A percentile compares a stretch with the other conserved stretches of the same genome.
Evolutionary conservation across 495 filamentous ascomycete genomes (phyloP).

Genomic region (Tuber microsphaerosporum): DNA sequence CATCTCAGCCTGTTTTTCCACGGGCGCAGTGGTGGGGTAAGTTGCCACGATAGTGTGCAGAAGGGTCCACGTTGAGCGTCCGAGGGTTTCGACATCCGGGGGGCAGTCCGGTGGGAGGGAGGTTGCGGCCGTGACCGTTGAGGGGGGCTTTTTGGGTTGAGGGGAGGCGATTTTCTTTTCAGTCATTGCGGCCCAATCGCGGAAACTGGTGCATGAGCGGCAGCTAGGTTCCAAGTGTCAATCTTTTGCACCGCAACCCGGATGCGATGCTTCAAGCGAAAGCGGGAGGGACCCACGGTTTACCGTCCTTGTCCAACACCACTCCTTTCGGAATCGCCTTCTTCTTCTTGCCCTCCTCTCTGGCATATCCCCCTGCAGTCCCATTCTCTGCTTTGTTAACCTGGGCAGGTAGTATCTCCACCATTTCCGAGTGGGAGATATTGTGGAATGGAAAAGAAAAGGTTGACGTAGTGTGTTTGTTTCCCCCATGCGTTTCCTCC

Average conservation of each 20-base stretch:
- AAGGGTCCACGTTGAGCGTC: constrained; percentile 83
- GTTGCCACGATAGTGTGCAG: constrained; percentile 82
- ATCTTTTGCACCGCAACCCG: neutral
- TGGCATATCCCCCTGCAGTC: constrained; percentile 9
- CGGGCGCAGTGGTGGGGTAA: constrained; percentile 64
- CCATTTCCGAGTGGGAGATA: constrained; percentile 8
- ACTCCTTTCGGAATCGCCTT: constrained; percentile 57
- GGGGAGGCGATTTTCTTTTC: constrained; percentile 39
- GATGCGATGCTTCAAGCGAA: neutral
- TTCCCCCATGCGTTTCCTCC: too few relatives aligned
- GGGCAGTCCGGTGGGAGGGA: constrained; percentile 55
- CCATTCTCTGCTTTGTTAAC: neutral
- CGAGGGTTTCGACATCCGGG: constrained; percentile 75
- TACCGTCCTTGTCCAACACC: constrained; percentile 84
- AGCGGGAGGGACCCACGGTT: constrained; percentile 61
- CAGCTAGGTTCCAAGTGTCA: constrained; percentile 53
- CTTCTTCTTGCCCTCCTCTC: constrained; percentile 23
- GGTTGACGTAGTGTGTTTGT: neutral
- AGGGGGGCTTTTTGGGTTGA: constrained; percentile 34
- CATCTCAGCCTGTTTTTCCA: constrained; percentile 64
- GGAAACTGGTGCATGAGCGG: constrained; percentile 76
- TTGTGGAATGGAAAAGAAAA: neutral
- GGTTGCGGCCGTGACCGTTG: constrained; percentile 41
- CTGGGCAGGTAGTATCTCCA: constrained; percentile 16
- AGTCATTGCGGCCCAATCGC: constrained; percentile 48